Evolutionary conservation across 495 filamentous ascomycete species (phyloP).

Genomic region (Elaphomyces granulatus): DNA sequence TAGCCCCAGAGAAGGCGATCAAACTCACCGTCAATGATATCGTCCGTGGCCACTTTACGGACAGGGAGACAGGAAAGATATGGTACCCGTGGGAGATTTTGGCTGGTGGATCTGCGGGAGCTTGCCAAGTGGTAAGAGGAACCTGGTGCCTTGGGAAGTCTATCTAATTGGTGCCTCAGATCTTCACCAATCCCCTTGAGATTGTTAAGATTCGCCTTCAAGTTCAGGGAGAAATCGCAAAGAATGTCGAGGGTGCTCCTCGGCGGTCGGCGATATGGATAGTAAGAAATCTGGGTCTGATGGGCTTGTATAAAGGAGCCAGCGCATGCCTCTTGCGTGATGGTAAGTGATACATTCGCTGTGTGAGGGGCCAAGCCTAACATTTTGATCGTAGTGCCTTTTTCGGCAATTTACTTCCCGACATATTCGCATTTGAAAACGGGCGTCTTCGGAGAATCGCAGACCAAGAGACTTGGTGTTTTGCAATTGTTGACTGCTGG

Average conservation of each 20-base stretch:
- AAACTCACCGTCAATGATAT: constrained; percentile 97
- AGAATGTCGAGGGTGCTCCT: constrained; percentile 67
- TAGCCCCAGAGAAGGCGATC: constrained; percentile 97
- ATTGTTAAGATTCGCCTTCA: constrained; percentile 99
- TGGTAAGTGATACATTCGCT: constrained; percentile 16
- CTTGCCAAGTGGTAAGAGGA: constrained; percentile 81
- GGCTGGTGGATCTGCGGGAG: constrained; percentile 82
- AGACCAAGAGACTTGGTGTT: constrained; percentile 81
- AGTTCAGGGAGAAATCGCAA: constrained; percentile 90
- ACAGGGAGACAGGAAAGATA: constrained; percentile 62
- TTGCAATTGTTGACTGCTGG: constrained; percentile 87
- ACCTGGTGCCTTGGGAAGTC: neutral
- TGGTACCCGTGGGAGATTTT: constrained; percentile 57
- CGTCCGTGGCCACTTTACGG: constrained; percentile 62
- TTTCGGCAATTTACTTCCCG: constrained; percentile 98
- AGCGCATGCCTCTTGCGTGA: constrained; percentile 89
- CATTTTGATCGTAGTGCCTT: constrained; percentile 44
- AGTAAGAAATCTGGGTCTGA: constrained; percentile 83
- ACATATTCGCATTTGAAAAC: constrained; percentile 88
- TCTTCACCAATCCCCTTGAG: constrained; percentile 94
- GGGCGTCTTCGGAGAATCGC: constrained; percentile 82
- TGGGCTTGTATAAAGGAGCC: constrained; percentile 96
- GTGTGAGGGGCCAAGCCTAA: constrained; percentile 6
- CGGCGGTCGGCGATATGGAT: constrained; percentile 95
- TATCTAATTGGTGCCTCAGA: constrained; percentile 21